Evolutionary conservation across 805 yeast species (phyloP).

Genomic region (Nakazawaea sp.): DNA sequence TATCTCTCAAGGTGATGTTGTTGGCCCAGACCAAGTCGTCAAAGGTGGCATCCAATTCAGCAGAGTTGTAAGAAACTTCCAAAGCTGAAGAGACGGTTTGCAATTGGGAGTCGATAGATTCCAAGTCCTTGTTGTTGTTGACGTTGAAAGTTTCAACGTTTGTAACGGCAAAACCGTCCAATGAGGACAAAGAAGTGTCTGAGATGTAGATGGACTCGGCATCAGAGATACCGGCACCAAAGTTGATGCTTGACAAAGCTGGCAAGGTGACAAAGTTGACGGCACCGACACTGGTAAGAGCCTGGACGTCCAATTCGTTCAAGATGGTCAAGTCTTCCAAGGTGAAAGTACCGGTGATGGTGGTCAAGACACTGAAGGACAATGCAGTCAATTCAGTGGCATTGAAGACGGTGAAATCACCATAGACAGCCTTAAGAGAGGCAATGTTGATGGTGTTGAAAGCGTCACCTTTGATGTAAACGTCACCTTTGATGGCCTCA

Average conservation of each 20-base stretch:
- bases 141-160: constrained; percentile 58
- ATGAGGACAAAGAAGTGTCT: constrained; percentile 63
- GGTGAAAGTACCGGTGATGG: constrained; percentile 65
- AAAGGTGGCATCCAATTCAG: constrained; percentile 60
- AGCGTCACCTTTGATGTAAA: constrained; percentile 55
- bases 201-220: constrained; percentile 67
- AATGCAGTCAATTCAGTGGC: constrained; percentile 57
- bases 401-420: constrained; percentile 62
- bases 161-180: constrained; percentile 54
- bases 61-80: constrained; percentile 82
- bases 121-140: constrained; percentile 85
- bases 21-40: constrained; percentile 77
- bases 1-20: constrained; percentile 80
- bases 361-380: constrained; percentile 72
- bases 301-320: constrained; percentile 64
- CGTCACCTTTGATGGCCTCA: constrained; percentile 73
- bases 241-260: constrained; percentile 64
- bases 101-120: constrained; percentile 64
- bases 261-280: constrained; percentile 81
- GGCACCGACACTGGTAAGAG: constrained; percentile 74
- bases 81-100: constrained; percentile 67
- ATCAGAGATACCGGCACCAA: constrained; percentile 60
- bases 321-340: constrained; percentile 62
- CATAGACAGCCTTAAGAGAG: constrained; percentile 71
- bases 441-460: constrained; percentile 61